Evolutionary conservation across 495 filamentous ascomycete species (phyloP).

Genomic region (Hyaloscypha hepaticicola): DNA sequence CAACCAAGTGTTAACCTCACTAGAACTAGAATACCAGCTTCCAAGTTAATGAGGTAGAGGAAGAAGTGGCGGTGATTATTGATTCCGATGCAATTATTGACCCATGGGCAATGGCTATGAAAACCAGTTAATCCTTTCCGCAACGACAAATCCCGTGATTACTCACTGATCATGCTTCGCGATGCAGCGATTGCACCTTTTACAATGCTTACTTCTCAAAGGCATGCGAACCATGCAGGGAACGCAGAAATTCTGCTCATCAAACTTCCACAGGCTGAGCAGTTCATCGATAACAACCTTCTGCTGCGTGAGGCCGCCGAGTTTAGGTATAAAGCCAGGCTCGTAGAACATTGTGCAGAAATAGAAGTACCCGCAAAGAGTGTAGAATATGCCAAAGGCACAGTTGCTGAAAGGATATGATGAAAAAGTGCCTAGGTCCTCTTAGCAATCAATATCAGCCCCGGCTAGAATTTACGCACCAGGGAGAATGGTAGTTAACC

Average conservation of each 20-base stretch:
- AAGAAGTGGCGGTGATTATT: slow-evolving; percentile 97
- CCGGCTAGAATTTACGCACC: slow-evolving; percentile 41
- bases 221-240: slow-evolving; percentile 91
- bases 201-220: slow-evolving; percentile 92
- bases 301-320: slow-evolving; percentile 82
- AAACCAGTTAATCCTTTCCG: slow-evolving; percentile 41
- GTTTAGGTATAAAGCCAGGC: slow-evolving; percentile 92
- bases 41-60: slow-evolving; percentile 75
- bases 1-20: slow-evolving; percentile 51
- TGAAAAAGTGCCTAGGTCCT: slow-evolving; percentile 57
- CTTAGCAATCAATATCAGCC: slow-evolving; percentile 13
- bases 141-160: background rate
- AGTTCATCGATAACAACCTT: slow-evolving; percentile 84
- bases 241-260: slow-evolving; percentile 91
- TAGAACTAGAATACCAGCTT: slow-evolving; percentile 64
- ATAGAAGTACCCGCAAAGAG: slow-evolving; percentile 81
- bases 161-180: slow-evolving; percentile 96
- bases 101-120: slow-evolving; percentile 92
- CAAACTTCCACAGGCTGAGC: slow-evolving; percentile 79
- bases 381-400: slow-evolving; percentile 62
- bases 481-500: slow-evolving; percentile 70
- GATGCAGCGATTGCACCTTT: slow-evolving; percentile 84
- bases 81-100: slow-evolving; percentile 90
- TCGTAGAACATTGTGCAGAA: slow-evolving; percentile 79
- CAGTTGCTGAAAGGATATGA: slow-evolving; percentile 70